These are phyloP conservation scores for Ammopiptanthus mongolicus DNA, from an alignment of 306 rosid genomes.

Conservation along the genomic window DNA sequence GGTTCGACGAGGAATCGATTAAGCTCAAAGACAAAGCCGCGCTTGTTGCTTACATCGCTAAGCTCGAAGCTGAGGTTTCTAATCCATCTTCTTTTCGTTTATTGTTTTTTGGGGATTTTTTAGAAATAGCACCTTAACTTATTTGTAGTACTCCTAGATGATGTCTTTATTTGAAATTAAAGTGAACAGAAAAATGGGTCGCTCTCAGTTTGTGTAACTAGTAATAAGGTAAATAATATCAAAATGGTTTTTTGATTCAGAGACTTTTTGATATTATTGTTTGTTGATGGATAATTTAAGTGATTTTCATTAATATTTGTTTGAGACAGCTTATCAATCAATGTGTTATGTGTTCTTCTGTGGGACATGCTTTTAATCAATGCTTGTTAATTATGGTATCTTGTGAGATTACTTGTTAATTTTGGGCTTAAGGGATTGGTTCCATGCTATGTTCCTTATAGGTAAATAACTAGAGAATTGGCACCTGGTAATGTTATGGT, in stretches of 20 bases:
- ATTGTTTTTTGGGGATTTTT: no score
- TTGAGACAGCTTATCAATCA: neutral
- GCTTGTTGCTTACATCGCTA: slow-evolving; percentile 78
- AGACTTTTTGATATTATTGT: neutral
- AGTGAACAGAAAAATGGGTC: neutral
- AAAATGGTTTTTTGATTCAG: neutral
- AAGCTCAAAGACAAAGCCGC: slow-evolving; percentile 84
- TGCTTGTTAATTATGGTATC: slow-evolving; percentile 14
- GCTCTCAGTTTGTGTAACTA: neutral
- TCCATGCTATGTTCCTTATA: neutral
- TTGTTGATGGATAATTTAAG: neutral
- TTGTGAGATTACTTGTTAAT: neutral
- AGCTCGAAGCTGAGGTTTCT: slow-evolving; percentile 88
- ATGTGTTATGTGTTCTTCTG: neutral
- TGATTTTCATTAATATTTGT: neutral
- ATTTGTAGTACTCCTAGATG: neutral
- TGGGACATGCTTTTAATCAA: neutral
- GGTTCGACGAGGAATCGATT: slow-evolving; percentile 85
- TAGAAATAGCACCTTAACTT: neutral
- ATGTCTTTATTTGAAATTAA: neutral
- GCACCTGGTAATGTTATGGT: neutral
- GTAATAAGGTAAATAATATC: neutral
- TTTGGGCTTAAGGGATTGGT: neutral
- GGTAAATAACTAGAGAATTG: neutral
- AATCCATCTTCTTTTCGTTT: neutral